Base-by-base conservation (phyloP, 371 early-diverging fungal species). In the Zancudomyces culisetae region DNA sequence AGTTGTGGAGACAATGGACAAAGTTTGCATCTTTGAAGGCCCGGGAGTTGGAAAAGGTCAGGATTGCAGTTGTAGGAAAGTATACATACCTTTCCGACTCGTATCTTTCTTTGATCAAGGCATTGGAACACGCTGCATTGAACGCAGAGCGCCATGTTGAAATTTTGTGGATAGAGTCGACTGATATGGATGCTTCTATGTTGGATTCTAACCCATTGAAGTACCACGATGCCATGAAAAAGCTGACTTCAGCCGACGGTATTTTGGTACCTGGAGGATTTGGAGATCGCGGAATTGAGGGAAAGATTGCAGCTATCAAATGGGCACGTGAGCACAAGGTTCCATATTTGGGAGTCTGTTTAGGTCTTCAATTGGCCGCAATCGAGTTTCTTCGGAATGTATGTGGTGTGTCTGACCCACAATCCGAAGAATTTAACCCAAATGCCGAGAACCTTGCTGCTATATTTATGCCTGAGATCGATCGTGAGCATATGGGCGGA, bases 221-320 rank as follows among this genome's bases (percentile, higher is more conserved):
- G 68, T 92, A 85, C 70, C 85, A 92, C 59, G 91, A 92, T 60
- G 83, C 94, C 2, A 94, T 94, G 98, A 75, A 83, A 60, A 70
- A 70, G 28, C 66, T 97, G 45, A 83, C 85, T 68, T 74, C 80
- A 21, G 85, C 90, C 29, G 70, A 93, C 64, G 98, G 98, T 53
- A 86, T 99, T 49, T 71, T 99, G n/a, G 90, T 98, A 22, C 99
- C 99, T 20, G 99, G 99, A 60, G 99, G 99, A 28, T 99, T 99
- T 66, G 99, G 99, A 49, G 70, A 70, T 51, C 89, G 97, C 63
- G 98, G 98, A 57, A 81, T 84, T 39, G 99, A 97, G 63, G 97
- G 98, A 59, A 99, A 90, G 85, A 78, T 99, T 41, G 63, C 77
- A 35, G 98, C 96, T n/a, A 85, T 85, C 57, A 84, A 90, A 59